Conservation (phyloP, 2,329 filamentous ascomycete species). For the Mycogone perniciosa region DNA sequence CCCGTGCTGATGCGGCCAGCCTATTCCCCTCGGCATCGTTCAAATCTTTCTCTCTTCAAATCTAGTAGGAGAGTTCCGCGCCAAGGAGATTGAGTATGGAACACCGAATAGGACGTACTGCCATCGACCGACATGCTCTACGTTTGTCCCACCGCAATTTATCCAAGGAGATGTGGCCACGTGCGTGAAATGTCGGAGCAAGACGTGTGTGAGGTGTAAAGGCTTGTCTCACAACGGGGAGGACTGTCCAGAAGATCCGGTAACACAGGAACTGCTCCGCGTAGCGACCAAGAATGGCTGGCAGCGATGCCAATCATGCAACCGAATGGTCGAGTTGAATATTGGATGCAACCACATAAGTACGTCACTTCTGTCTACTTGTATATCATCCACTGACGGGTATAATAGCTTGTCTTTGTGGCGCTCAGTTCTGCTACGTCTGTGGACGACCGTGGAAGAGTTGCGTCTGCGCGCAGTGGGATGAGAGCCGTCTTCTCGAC, state of each 20-base stretch:
- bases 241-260: slow-evolving; percentile 40
- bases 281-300: slow-evolving; percentile 12
- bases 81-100: slow-evolving; percentile 43
- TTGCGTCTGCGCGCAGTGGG: too few species aligned
- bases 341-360: too few species aligned
- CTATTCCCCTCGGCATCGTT: slow-evolving; percentile 31
- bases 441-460: too few species aligned
- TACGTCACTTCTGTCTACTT: too few species aligned
- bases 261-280: slow-evolving; percentile 31
- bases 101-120: slow-evolving; percentile 48
- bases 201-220: slow-evolving; percentile 49
- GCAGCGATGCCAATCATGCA: too few species aligned
- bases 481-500: too few species aligned
- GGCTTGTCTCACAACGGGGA: slow-evolving; percentile 30
- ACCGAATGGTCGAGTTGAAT: too few species aligned
- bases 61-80: slow-evolving; percentile 31
- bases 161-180: slow-evolving; percentile 29
- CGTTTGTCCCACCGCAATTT: slow-evolving; percentile 35
- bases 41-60: slow-evolving; percentile 28
- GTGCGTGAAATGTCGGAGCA: slow-evolving; percentile 36
- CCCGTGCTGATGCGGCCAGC: slow-evolving; percentile 42
- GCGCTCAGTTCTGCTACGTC: too few species aligned
- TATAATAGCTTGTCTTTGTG: too few species aligned
- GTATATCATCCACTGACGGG: too few species aligned
- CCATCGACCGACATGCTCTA: slow-evolving; percentile 33